These are phyloP conservation scores for Lipomyces sp. DNA, from an alignment of 805 yeast species.

Conservation along the genomic window DNA sequence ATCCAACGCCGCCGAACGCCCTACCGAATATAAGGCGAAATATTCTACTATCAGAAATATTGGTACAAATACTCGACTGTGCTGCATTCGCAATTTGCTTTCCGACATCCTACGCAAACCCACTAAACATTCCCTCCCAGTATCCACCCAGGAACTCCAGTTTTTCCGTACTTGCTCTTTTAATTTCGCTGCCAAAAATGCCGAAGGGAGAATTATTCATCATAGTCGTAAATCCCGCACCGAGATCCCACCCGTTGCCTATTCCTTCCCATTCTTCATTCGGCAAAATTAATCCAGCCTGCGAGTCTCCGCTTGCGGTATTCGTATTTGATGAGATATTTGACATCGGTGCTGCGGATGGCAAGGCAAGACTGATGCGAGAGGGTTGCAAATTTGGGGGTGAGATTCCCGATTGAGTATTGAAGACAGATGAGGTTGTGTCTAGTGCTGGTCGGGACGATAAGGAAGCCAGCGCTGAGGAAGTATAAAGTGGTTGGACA, in stretches of 20 bases:
- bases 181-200: background rate
- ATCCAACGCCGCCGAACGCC: too few species aligned
- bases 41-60: too few species aligned
- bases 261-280: slow-evolving; percentile 10
- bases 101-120: background rate
- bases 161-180: background rate
- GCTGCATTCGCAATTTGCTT: too few species aligned
- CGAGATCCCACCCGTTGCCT: slow-evolving; percentile 17
- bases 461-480: background rate
- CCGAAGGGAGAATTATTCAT: background rate
- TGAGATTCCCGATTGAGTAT: background rate
- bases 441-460: background rate
- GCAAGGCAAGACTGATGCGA: background rate
- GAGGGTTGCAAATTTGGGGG: background rate
- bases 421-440: background rate
- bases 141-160: background rate
- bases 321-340: background rate
- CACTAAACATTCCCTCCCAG: slow-evolving; percentile 13
- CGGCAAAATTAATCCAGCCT: slow-evolving; percentile 6
- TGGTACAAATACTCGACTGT: too few species aligned
- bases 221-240: slow-evolving; percentile 11
- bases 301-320: slow-evolving; percentile 1
- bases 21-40: too few species aligned
- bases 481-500: background rate
- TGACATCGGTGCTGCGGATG: too few species aligned